phyloP scores from a whole-genome alignment of 345 rosid genomes.

The Bruguiera parviflora region DNA sequence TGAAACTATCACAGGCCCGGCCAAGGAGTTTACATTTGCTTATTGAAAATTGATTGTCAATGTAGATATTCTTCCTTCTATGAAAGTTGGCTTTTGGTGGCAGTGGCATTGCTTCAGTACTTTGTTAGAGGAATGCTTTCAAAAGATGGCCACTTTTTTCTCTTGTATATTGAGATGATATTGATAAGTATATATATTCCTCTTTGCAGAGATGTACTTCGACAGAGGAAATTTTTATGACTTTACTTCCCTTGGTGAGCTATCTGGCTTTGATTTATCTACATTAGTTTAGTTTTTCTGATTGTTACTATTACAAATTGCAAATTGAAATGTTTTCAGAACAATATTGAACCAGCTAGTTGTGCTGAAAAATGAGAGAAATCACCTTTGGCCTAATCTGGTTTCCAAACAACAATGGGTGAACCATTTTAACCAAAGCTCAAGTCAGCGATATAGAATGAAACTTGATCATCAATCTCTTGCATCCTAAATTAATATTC shows the following conservation, averaged over 20 bases:
- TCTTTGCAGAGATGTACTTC: slow-evolving; percentile 80
- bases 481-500: background rate
- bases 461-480: background rate
- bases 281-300: background rate
- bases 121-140: slow-evolving; percentile 5
- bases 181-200: slow-evolving; percentile 10
- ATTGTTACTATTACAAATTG: background rate
- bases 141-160: slow-evolving; percentile 1
- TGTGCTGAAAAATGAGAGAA: background rate
- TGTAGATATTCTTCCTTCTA: background rate
- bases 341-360: background rate
- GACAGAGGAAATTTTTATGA: slow-evolving; percentile 95
- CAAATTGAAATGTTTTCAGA: background rate
- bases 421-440: background rate
- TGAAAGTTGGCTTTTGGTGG: background rate
- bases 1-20: background rate
- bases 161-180: slow-evolving; percentile 4
- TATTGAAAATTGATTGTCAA: background rate
- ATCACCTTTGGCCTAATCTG: background rate
- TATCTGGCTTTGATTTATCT: background rate
- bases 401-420: background rate
- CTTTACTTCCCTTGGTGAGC: slow-evolving; percentile 95
- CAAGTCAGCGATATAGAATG: background rate
- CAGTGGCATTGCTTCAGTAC: background rate
- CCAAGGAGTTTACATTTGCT: background rate